Conservation (phyloP, 2,329 filamentous ascomycete genomes). For the Epichloe sylvatica region DNA sequence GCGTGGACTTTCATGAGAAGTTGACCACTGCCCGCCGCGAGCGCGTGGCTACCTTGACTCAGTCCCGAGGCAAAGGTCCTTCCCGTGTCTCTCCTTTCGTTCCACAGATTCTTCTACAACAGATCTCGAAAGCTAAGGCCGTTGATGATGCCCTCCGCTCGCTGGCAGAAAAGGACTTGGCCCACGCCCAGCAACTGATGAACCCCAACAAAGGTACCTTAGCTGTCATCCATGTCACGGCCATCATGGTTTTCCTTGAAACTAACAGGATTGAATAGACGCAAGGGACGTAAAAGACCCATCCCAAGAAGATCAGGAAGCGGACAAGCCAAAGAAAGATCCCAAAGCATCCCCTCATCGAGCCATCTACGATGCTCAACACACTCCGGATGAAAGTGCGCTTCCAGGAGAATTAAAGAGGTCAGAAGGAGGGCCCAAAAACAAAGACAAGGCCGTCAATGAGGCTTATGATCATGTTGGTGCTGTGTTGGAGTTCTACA, state of each 20-base stretch:
- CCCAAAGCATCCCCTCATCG: slow-evolving; percentile 21
- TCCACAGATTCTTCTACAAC: slow-evolving; percentile 24
- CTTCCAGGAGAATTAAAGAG: slow-evolving; percentile 31
- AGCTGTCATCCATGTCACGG: neutral
- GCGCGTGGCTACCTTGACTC: slow-evolving; percentile 20
- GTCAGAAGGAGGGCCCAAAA: slow-evolving; percentile 26
- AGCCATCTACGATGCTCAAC: slow-evolving; percentile 31
- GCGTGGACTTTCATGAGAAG: slow-evolving; percentile 20
- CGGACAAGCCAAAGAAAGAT: slow-evolving; percentile 5
- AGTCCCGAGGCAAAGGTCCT: slow-evolving; percentile 12
- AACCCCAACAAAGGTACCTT: slow-evolving; percentile 9
- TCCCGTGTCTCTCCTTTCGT: slow-evolving; percentile 19
- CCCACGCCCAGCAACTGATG: slow-evolving; percentile 23
- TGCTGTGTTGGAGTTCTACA: slow-evolving; percentile 35
- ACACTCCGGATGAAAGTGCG: slow-evolving; percentile 20
- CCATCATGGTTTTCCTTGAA: neutral
- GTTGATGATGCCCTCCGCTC: slow-evolving; percentile 25
- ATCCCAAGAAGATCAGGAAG: neutral
- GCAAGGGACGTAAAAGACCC: neutral
- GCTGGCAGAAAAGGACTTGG: slow-evolving; percentile 24
- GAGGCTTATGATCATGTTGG: slow-evolving; percentile 37
- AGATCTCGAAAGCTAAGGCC: slow-evolving; percentile 23
- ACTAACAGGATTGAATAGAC: neutral
- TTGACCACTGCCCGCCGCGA: slow-evolving; percentile 20
- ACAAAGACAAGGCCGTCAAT: slow-evolving; percentile 30